phyloP scores from a whole-genome alignment of 2,329 filamentous ascomycete species.

The Penicillium thymicola region DNA sequence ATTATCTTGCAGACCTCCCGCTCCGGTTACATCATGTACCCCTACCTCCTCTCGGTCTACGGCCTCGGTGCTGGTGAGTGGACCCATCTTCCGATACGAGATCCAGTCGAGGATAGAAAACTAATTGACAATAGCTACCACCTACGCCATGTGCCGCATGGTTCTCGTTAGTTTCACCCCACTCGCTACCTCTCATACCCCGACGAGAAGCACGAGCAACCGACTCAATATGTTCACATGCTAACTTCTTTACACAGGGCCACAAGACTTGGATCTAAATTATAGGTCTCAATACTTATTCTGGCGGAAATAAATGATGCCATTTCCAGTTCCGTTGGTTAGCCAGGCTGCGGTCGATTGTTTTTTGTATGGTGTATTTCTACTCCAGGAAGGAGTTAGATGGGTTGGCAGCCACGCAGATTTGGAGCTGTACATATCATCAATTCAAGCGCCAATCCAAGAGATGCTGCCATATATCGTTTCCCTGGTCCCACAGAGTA shows the following conservation, averaged over 20 bases:
- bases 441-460: constrained; percentile 33
- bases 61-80: constrained; percentile 49
- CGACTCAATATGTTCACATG: constrained; percentile 1
- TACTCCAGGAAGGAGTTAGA: constrained; percentile 30
- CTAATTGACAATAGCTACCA: constrained; percentile 25
- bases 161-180: constrained; percentile 37
- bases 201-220: not conserved
- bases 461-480: constrained; percentile 20
- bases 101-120: constrained; percentile 2
- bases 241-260: constrained; percentile 45
- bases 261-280: constrained; percentile 57
- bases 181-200: not conserved
- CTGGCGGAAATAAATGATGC: constrained; percentile 33
- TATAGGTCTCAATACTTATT: constrained; percentile 62
- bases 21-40: constrained; percentile 58
- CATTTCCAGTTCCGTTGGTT: constrained; percentile 5
- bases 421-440: constrained; percentile 39
- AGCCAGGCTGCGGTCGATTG: constrained; percentile 14
- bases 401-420: constrained; percentile 24
- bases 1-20: constrained; percentile 47
- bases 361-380: constrained; percentile 33
- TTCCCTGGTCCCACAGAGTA: not conserved
- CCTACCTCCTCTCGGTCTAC: constrained; percentile 56
- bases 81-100: not conserved
- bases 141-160: constrained; percentile 46